Percentiles rank a stretch among this genome's conserved stretches.
Evolutionary conservation across 1,284 basidiomycete genomes (phyloP).

Genomic region (Volvariella volvacea): DNA sequence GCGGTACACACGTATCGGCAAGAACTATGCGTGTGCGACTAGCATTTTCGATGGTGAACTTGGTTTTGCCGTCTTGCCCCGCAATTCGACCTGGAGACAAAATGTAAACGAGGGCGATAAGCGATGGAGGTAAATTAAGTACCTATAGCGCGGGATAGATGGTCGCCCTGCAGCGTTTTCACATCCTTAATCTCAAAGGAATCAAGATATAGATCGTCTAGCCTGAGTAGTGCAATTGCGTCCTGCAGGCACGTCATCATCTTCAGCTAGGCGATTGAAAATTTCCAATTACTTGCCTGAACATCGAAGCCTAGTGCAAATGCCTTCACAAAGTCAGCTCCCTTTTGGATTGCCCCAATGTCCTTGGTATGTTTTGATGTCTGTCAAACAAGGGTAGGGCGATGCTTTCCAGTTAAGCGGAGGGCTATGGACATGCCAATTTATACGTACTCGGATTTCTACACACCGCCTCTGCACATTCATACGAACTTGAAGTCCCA

Average conservation of each 20-base stretch:
- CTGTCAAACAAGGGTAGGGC: constrained; percentile 36
- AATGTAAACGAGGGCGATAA: constrained; percentile 6
- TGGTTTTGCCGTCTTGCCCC: constrained; percentile 96
- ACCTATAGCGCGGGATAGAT: constrained; percentile 94
- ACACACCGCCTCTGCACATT: constrained; percentile 86
- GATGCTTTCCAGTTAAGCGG: not conserved
- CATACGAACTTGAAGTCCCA: constrained; percentile 94
- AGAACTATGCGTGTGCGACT: constrained; percentile 94
- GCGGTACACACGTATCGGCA: constrained; percentile 79
- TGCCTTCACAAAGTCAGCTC: constrained; percentile 97
- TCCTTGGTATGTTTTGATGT: constrained; percentile 94
- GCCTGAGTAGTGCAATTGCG: constrained; percentile 87
- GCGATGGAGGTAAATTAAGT: constrained; percentile 4
- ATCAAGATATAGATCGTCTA: constrained; percentile 97
- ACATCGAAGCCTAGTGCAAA: constrained; percentile 93
- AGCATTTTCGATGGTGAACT: constrained; percentile 97
- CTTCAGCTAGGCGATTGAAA: constrained; percentile 4
- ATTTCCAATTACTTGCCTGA: not conserved
- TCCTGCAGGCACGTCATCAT: constrained; percentile 50
- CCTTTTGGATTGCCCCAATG: constrained; percentile 88
- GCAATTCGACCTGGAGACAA: constrained; percentile 77
- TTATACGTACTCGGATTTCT: constrained; percentile 76
- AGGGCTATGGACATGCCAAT: constrained; percentile 3
- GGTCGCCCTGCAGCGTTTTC: constrained; percentile 96
- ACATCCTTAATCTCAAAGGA: constrained; percentile 99